These are phyloP conservation scores for Pichia cephalocereana DNA, from an alignment of 805 yeast genomes.

Conservation along the genomic window DNA sequence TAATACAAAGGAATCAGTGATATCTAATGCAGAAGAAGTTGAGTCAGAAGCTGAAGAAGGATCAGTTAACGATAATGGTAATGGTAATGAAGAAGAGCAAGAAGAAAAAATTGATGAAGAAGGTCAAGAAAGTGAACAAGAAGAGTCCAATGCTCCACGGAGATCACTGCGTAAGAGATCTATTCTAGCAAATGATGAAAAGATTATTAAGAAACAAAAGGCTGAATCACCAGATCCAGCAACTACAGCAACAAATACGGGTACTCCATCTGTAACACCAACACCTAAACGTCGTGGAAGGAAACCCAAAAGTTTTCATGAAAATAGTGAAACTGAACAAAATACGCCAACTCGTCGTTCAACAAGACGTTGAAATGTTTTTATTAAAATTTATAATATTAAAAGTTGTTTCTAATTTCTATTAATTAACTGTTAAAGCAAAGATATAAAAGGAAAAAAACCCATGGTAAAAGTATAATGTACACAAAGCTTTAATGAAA, in stretches of 20 bases:
- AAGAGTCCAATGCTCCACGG: slow-evolving; percentile 5
- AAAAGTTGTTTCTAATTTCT: no score
- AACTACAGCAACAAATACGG: not conserved
- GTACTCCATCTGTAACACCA: not conserved
- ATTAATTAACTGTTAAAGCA: no score
- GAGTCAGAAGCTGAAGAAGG: not conserved
- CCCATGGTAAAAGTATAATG: no score
- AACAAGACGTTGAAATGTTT: not conserved
- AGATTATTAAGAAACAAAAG: not conserved
- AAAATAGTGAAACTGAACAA: not conserved
- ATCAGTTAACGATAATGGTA: not conserved
- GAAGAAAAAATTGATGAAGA: slow-evolving; percentile 9
- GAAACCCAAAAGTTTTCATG: not conserved
- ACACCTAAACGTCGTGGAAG: slow-evolving; percentile 8
- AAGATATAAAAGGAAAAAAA: no score
- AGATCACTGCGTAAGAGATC: not conserved
- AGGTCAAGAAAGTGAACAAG: slow-evolving; percentile 24
- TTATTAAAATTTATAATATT: no score
- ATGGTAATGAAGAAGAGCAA: not conserved
- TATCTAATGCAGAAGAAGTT: not conserved
- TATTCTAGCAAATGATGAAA: not conserved
- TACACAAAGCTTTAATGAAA: no score
- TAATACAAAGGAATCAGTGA: no score
- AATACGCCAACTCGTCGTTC: not conserved
- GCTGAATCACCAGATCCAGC: not conserved